Percentiles rank a stretch among this genome's conserved stretches.
These are phyloP conservation scores for Penicillium canariense DNA, from an alignment of 495 filamentous ascomycete species.

Conservation along the genomic window DNA sequence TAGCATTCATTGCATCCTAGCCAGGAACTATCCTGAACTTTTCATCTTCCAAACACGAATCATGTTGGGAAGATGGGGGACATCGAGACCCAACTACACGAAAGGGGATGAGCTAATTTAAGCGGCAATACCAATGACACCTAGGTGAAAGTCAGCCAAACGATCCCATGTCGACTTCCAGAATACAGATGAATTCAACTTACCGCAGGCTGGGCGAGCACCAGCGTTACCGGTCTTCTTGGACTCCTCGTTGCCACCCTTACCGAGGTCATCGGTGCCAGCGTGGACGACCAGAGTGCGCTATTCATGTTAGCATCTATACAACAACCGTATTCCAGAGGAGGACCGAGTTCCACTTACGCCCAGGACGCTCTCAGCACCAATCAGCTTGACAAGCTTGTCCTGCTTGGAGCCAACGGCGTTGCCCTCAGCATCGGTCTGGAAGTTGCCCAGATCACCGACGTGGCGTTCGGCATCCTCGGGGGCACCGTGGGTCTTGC, in stretches of 20 bases:
- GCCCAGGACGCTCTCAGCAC: slow-evolving; percentile 90
- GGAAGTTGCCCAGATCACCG: slow-evolving; percentile 95
- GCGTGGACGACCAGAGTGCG: slow-evolving; percentile 92
- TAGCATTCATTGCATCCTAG: slow-evolving; percentile 29
- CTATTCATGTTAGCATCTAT: too few relatives aligned
- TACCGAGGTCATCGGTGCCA: slow-evolving; percentile 93
- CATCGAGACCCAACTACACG: slow-evolving; percentile 18
- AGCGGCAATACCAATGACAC: slow-evolving; percentile 84
- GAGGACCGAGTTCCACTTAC: slow-evolving; percentile 53
- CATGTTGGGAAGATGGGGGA: slow-evolving; percentile 11
- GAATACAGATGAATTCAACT: slow-evolving; percentile 24
- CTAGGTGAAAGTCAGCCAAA: slow-evolving; percentile 29
- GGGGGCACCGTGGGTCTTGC: slow-evolving; percentile 89
- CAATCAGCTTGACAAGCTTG: slow-evolving; percentile 87
- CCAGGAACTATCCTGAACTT: slow-evolving; percentile 25
- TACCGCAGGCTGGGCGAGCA: slow-evolving; percentile 86
- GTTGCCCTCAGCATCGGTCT: slow-evolving; percentile 89
- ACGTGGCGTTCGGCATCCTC: slow-evolving; percentile 82
- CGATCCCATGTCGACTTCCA: too few relatives aligned
- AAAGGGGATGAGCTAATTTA: slow-evolving; percentile 28
- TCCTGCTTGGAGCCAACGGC: slow-evolving; percentile 73
- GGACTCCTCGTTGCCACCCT: slow-evolving; percentile 85
- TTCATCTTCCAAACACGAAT: slow-evolving; percentile 13
- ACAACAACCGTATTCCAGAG: too few relatives aligned
- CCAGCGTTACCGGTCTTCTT: slow-evolving; percentile 98